Evolutionary conservation across 257 asterid genomes (phyloP).

Genomic region (Penstemon newberryi): DNA sequence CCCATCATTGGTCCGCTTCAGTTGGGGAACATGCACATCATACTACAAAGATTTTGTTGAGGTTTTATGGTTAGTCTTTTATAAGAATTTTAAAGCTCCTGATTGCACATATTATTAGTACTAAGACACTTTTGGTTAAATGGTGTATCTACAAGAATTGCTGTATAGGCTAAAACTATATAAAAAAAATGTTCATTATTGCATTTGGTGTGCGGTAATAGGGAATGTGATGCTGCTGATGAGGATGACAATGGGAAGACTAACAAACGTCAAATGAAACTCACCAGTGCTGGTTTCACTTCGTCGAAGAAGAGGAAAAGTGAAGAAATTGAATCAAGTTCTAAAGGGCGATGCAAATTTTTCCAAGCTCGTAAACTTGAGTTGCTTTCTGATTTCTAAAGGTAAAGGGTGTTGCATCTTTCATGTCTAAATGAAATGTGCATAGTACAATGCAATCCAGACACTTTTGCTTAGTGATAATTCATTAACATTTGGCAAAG

Average conservation of each 20-base stretch:
- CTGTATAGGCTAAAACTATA: not conserved
- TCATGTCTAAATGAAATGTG: no score
- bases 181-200: not conserved
- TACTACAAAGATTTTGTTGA: slow-evolving; percentile 67
- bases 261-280: slow-evolving; percentile 68
- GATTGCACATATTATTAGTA: not conserved
- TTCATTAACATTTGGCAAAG: no score
- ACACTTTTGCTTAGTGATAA: no score
- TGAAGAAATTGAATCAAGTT: slow-evolving; percentile 85
- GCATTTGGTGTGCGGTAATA: not conserved
- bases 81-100: slow-evolving; percentile 8
- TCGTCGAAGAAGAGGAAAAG: slow-evolving; percentile 59
- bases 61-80: slow-evolving; percentile 70
- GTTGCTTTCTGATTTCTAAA: slow-evolving; percentile 62
- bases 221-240: slow-evolving; percentile 77
- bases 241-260: slow-evolving; percentile 52
- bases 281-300: slow-evolving; percentile 65
- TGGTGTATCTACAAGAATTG: not conserved
- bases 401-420: not conserved
- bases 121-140: slow-evolving; percentile 7
- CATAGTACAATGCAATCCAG: no score
- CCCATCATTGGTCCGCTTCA: slow-evolving; percentile 93
- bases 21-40: slow-evolving; percentile 94
- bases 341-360: slow-evolving; percentile 84
- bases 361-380: slow-evolving; percentile 93